These are phyloP conservation scores for Alnus rubra DNA, from an alignment of 306 rosid species.

Conservation along the genomic window DNA sequence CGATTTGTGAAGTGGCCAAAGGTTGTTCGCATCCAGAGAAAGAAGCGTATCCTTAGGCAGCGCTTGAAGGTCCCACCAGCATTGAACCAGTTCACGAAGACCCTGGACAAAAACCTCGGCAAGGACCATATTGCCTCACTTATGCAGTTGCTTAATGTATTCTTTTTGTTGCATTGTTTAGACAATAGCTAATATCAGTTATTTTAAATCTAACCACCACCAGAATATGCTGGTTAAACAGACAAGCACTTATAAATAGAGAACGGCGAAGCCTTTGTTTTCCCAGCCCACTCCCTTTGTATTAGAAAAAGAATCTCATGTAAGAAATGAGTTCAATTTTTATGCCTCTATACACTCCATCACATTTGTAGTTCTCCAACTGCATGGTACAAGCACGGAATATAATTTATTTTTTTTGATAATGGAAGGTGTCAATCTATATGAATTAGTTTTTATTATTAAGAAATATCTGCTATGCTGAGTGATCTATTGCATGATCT, in stretches of 20 bases:
- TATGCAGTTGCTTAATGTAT: too few relatives aligned
- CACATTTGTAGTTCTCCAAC: background rate
- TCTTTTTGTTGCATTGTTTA: background rate
- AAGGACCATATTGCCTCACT: background rate
- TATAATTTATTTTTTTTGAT: background rate
- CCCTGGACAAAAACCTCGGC: conserved; percentile 78
- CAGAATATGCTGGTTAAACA: background rate
- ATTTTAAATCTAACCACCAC: too few relatives aligned
- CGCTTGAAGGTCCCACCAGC: conserved; percentile 78
- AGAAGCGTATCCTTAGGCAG: conserved; percentile 68
- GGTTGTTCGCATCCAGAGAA: conserved; percentile 58
- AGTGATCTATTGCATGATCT: background rate
- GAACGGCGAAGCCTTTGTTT: background rate
- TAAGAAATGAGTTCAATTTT: background rate
- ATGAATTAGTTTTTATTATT: background rate
- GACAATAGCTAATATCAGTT: background rate
- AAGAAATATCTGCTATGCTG: background rate
- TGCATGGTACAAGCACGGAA: background rate
- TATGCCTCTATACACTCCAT: background rate
- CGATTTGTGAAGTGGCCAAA: conserved; percentile 75
- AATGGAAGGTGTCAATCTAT: background rate
- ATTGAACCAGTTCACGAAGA: conserved; percentile 77
- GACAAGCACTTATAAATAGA: background rate
- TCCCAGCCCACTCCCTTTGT: background rate
- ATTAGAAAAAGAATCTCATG: background rate